Percentiles rank a stretch among this genome's conserved stretches.
Conservation (phyloP, 371 early-diverging fungal genomes). For the Actinomortierella wolfii region DNA sequence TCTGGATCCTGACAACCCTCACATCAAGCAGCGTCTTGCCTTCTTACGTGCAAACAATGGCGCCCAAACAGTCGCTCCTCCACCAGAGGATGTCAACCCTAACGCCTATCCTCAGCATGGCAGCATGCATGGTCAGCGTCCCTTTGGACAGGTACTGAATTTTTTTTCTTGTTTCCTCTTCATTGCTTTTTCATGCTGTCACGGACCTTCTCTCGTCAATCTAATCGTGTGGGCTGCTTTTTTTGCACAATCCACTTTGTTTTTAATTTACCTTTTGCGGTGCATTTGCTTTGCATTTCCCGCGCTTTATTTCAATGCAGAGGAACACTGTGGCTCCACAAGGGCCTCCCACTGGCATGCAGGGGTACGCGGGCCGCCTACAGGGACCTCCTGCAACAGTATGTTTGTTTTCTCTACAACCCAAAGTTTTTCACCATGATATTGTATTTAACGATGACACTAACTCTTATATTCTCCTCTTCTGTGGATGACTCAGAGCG, state of each 20-base stretch:
- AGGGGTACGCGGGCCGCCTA: conserved; percentile 37
- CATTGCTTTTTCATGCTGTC: background rate
- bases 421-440: background rate
- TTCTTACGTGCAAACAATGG: conserved; percentile 46
- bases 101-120: conserved; percentile 37
- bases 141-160: conserved; percentile 30
- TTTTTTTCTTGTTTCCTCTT: background rate
- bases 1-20: conserved; percentile 83
- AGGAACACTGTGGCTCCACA: conserved; percentile 42
- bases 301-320: conserved; percentile 1
- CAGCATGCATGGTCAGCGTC: conserved; percentile 23
- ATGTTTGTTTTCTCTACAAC: background rate
- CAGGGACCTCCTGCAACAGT: conserved; percentile 41
- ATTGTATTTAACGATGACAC: too few relatives aligned
- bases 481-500: too few relatives aligned
- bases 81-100: conserved; percentile 66
- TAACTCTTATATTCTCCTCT: too few relatives aligned
- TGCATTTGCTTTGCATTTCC: background rate
- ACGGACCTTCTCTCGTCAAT: background rate
- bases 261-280: background rate
- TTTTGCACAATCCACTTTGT: conserved; percentile 1
- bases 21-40: conserved; percentile 82
- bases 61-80: conserved; percentile 55
- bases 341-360: conserved; percentile 49
- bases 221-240: background rate